A percentile compares a stretch with the other conserved stretches of the same genome.
Conservation (phyloP, 768 basidiomycete species). For the Lactifluus hygrophoroides region DNA sequence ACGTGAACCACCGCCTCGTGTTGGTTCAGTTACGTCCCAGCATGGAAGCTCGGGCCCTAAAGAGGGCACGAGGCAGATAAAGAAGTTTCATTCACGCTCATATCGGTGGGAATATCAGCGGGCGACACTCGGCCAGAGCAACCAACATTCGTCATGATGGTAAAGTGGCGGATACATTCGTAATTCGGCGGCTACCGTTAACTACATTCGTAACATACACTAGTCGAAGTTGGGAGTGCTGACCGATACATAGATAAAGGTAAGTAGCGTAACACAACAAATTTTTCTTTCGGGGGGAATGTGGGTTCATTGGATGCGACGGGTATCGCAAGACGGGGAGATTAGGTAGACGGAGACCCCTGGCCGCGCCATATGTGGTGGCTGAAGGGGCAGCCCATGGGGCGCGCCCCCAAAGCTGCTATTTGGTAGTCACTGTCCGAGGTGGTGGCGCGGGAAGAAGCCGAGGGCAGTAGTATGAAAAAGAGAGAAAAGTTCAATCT, state of each 20-base stretch:
- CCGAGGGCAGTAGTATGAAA: background rate
- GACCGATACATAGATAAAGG: constrained; percentile 5
- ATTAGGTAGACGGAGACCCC: background rate
- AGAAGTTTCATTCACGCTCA: constrained; percentile 15
- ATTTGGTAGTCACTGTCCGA: constrained; percentile 2
- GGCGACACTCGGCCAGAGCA: background rate
- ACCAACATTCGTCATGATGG: constrained; percentile 9
- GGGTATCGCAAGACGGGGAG: background rate
- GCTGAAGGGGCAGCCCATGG: constrained; percentile 7
- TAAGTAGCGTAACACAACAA: constrained; percentile 10
- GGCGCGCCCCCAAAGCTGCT: constrained; percentile 1
- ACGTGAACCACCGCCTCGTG: constrained; percentile 13
- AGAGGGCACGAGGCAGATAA: constrained; percentile 12
- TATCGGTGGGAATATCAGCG: constrained; percentile 19
- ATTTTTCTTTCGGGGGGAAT: background rate
- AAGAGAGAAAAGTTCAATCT: constrained; percentile 3
- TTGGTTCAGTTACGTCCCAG: constrained; percentile 8
- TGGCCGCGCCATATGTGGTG: background rate
- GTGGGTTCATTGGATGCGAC: constrained; percentile 7
- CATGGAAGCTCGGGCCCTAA: constrained; percentile 8
- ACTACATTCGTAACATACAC: constrained; percentile 12
- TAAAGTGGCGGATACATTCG: constrained; percentile 7
- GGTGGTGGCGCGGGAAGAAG: constrained; percentile 2
- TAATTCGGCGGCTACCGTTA: constrained; percentile 10
- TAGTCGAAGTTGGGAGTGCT: background rate